Percentiles rank a stretch among this genome's conserved stretches.
phyloP scores from a whole-genome alignment of 805 yeast species.

The Priceomyces castillae region DNA sequence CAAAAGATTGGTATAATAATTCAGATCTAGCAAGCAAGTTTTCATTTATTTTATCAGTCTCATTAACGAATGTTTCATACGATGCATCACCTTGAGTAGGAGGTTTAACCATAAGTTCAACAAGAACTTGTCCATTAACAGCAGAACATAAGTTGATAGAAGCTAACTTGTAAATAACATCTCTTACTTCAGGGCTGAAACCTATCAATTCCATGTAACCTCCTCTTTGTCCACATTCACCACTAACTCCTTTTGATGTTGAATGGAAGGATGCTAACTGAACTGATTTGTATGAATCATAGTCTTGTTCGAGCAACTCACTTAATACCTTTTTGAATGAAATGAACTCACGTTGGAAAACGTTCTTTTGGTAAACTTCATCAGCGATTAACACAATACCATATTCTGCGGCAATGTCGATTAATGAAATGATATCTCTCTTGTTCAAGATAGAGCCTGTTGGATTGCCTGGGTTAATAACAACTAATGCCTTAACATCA shows the following conservation, averaged over 20 bases:
- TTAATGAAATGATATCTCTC: conserved; percentile 65
- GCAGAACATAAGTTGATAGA: conserved; percentile 92
- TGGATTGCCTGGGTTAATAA: conserved; percentile 98
- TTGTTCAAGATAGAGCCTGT: conserved; percentile 81
- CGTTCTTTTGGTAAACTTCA: conserved; percentile 95
- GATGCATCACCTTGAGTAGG: conserved; percentile 78
- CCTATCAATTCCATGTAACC: conserved; percentile 96
- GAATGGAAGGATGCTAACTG: conserved; percentile 94
- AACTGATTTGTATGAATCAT: conserved; percentile 62
- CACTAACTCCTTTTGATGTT: conserved; percentile 96
- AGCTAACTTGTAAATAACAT: conserved; percentile 77
- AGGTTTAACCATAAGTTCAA: conserved; percentile 92
- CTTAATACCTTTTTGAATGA: conserved; percentile 81
- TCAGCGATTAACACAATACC: conserved; percentile 91
- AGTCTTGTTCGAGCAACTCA: conserved; percentile 52
- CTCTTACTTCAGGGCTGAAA: conserved; percentile 65
- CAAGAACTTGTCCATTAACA: conserved; percentile 89
- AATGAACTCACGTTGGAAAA: conserved; percentile 75
- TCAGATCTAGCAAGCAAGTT: conserved; percentile 64
- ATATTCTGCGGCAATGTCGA: conserved; percentile 78
- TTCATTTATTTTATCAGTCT: conserved; percentile 58
- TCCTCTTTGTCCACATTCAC: conserved; percentile 99
- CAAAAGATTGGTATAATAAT: conserved; percentile 66
- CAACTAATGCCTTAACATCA: conserved; percentile 74
- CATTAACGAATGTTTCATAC: conserved; percentile 61